Conservation (phyloP, 2,329 filamentous ascomycete genomes). For the Beauveria varroae region DNA sequence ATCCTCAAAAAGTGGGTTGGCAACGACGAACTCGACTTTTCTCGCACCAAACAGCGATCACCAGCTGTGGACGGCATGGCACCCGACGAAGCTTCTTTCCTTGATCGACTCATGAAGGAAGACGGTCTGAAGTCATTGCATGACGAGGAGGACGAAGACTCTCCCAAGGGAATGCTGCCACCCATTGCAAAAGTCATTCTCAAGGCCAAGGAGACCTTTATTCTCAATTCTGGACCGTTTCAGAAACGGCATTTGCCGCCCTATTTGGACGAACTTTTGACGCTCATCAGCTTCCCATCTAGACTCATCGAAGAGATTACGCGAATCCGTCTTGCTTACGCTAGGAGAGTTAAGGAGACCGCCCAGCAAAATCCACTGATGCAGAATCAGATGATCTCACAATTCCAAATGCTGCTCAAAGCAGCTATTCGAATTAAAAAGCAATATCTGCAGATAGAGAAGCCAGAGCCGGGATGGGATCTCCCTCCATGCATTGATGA, state of each 20-base stretch:
- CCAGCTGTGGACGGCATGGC: slow-evolving; percentile 60
- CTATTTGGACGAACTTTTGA: slow-evolving; percentile 93
- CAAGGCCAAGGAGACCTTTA: slow-evolving; percentile 89
- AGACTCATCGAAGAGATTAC: slow-evolving; percentile 96
- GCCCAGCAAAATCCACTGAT: slow-evolving; percentile 88
- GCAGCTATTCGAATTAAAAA: slow-evolving; percentile 89
- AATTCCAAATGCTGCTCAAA: slow-evolving; percentile 89
- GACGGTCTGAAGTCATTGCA: slow-evolving; percentile 90
- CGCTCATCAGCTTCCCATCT: slow-evolving; percentile 93
- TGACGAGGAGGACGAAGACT: slow-evolving; percentile 48
- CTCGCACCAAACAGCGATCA: slow-evolving; percentile 62
- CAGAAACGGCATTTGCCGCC: slow-evolving; percentile 84
- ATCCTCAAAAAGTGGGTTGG: slow-evolving; percentile 95
- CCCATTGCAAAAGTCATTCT: slow-evolving; percentile 79
- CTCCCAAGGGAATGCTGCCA: slow-evolving; percentile 68
- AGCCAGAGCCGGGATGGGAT: slow-evolving; percentile 89
- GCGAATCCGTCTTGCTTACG: slow-evolving; percentile 81
- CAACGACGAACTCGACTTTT: slow-evolving; percentile 90
- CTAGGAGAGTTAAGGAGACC: slow-evolving; percentile 91
- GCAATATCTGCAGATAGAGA: slow-evolving; percentile 75
- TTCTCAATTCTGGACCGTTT: slow-evolving; percentile 77
- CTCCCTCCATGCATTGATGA: slow-evolving; percentile 94
- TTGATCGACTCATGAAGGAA: slow-evolving; percentile 91
- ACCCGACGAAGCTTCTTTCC: slow-evolving; percentile 82
- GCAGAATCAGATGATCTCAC: slow-evolving; percentile 94